A percentile compares a stretch with the other conserved stretches of the same genome.
These are phyloP conservation scores for Collybia nuda DNA, from an alignment of 768 basidiomycete genomes.

Conservation along the genomic window DNA sequence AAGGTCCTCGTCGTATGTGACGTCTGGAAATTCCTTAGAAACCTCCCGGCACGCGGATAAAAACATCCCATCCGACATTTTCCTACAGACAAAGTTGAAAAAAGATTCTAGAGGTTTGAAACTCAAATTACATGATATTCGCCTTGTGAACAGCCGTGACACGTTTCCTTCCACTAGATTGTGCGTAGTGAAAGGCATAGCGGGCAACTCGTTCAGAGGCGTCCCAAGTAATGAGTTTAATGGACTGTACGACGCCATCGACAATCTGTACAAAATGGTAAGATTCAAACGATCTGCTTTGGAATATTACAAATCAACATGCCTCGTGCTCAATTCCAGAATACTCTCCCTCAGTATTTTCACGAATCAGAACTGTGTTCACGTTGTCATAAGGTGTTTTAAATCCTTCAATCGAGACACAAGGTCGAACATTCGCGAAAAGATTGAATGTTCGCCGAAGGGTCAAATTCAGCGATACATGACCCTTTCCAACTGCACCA, in stretches of 20 bases:
- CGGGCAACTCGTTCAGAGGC: constrained; percentile 98
- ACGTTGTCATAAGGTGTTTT: constrained; percentile 99
- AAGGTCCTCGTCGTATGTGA: constrained; percentile 95
- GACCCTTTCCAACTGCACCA: constrained; percentile 89
- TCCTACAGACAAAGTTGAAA: constrained; percentile 52
- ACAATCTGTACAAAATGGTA: constrained; percentile 58
- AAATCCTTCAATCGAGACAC: constrained; percentile 92
- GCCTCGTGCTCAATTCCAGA: constrained; percentile 99
- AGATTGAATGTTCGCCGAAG: constrained; percentile 96
- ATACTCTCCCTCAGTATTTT: constrained; percentile 99
- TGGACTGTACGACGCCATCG: constrained; percentile 98
- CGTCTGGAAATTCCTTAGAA: constrained; percentile 91
- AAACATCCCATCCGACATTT: constrained; percentile 99
- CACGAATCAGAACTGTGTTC: constrained; percentile 96
- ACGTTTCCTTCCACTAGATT: constrained; percentile 78
- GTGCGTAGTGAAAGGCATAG: constrained; percentile 98
- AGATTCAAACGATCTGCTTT: neutral
- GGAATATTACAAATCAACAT: constrained; percentile 11
- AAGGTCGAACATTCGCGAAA: constrained; percentile 98
- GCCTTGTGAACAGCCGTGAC: constrained; percentile 99
- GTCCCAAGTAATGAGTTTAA: constrained; percentile 99
- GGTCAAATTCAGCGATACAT: constrained; percentile 97
- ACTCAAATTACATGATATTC: constrained; percentile 84
- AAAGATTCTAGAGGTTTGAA: constrained; percentile 8
- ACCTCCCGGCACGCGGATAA: constrained; percentile 95